These are phyloP conservation scores for Apiospora pterosperma DNA, from an alignment of 2,329 filamentous ascomycete genomes.

Conservation along the genomic window DNA sequence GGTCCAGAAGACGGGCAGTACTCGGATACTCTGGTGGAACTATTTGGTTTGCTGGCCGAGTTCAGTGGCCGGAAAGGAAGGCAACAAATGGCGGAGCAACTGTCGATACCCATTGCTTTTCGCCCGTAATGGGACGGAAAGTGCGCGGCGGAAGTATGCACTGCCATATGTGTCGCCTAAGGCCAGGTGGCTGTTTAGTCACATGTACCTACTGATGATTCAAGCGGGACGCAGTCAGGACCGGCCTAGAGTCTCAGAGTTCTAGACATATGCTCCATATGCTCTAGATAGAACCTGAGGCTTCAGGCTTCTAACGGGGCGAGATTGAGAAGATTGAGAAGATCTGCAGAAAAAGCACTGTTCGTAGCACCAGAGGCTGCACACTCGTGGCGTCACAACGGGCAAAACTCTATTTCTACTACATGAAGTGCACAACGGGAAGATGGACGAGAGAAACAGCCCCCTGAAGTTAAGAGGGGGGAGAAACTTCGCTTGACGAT, in stretches of 20 bases:
- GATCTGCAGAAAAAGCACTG: not conserved
- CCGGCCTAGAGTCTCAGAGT: not conserved
- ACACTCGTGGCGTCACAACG: not conserved
- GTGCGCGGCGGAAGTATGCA: not conserved
- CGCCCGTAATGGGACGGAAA: not conserved
- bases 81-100: not conserved
- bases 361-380: not conserved
- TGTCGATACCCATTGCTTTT: not conserved
- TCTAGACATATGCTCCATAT: not conserved
- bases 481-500: not conserved
- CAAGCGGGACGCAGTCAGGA: not conserved
- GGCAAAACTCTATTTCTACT: conserved; percentile 1
- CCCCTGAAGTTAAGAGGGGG: not conserved
- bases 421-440: not conserved
- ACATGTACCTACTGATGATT: not conserved
- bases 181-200: not conserved
- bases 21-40: not conserved
- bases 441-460: not conserved
- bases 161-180: not conserved
- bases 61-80: not conserved
- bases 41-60: not conserved
- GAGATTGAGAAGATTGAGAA: not conserved
- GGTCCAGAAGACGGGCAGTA: not conserved
- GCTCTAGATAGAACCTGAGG: too few relatives aligned
- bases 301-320: not conserved